These are phyloP conservation scores for Beauveria sp. DNA, from an alignment of 2,329 filamentous ascomycete species.

Conservation along the genomic window DNA sequence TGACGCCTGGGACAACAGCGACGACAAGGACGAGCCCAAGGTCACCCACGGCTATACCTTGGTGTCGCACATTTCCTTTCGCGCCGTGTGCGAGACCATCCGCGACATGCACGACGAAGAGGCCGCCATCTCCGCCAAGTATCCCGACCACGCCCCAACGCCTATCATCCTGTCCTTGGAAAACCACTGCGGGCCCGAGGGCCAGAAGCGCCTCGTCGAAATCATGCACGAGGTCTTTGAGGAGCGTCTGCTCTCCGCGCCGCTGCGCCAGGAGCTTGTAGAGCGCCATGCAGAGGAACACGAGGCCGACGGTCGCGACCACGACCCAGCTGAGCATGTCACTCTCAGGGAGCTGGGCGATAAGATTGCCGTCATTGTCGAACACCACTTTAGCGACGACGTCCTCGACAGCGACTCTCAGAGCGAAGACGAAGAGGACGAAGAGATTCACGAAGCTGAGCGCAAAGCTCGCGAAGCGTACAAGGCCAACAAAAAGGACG, in stretches of 20 bases:
- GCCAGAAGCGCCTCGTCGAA: constrained; percentile 52
- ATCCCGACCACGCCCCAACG: constrained; percentile 35
- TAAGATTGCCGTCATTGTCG: constrained; percentile 60
- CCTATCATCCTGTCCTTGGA: constrained; percentile 60
- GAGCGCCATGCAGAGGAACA: constrained; percentile 28
- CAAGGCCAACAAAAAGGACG: constrained; percentile 42
- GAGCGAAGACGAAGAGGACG: constrained; percentile 31
- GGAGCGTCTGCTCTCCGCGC: constrained; percentile 49
- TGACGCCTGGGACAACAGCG: constrained; percentile 61
- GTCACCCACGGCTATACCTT: constrained; percentile 65
- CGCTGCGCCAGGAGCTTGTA: constrained; percentile 40
- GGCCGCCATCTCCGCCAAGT: constrained; percentile 30
- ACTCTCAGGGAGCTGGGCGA: constrained; percentile 50
- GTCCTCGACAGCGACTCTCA: constrained; percentile 29
- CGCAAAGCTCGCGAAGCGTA: constrained; percentile 43
- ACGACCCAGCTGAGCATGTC: constrained; percentile 44
- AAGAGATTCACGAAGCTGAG: constrained; percentile 16
- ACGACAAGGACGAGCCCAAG: constrained; percentile 55
- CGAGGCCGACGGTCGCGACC: constrained; percentile 36
- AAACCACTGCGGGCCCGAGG: constrained; percentile 55
- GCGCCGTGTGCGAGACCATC: constrained; percentile 57
- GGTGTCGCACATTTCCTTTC: constrained; percentile 58
- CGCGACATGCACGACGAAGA: constrained; percentile 55
- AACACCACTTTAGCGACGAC: constrained; percentile 54
- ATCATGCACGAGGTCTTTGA: constrained; percentile 61